A percentile compares a stretch with the other conserved stretches of the same genome.
Conservation (phyloP, 2,329 filamentous ascomycete species). For the Chaetomium globosum region DNA sequence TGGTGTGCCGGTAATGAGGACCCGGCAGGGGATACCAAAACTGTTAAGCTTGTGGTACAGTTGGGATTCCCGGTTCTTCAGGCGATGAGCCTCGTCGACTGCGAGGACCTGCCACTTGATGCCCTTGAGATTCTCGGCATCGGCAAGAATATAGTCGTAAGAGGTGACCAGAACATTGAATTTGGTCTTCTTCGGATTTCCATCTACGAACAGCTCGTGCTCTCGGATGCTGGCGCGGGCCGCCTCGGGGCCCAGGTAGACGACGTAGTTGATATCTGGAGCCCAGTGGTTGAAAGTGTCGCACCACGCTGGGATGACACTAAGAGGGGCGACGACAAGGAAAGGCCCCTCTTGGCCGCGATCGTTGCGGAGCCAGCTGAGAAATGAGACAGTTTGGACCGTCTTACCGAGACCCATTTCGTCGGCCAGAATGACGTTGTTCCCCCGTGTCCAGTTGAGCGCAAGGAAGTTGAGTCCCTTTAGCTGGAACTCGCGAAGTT, state of each 20-base stretch:
- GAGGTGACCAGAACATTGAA: constrained; percentile 98
- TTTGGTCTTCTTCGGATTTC: constrained; percentile 84
- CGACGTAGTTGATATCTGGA: constrained; percentile 93
- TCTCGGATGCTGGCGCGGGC: constrained; percentile 86
- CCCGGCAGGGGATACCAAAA: constrained; percentile 83
- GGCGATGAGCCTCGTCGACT: constrained; percentile 92
- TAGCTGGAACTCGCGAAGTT: constrained; percentile 90
- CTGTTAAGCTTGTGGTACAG: constrained; percentile 82
- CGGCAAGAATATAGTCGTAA: constrained; percentile 91
- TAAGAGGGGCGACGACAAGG: constrained; percentile 93
- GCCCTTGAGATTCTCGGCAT: constrained; percentile 78
- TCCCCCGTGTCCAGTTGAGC: constrained; percentile 90
- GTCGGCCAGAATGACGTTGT: constrained; percentile 96
- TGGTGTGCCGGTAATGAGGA: constrained; percentile 94
- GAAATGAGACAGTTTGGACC: constrained; percentile 93
- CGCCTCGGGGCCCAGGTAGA: constrained; percentile 88
- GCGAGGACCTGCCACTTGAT: constrained; percentile 98
- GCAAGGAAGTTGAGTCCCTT: constrained; percentile 93
- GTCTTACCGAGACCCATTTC: constrained; percentile 99
- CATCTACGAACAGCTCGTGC: constrained; percentile 83
- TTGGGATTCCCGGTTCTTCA: constrained; percentile 96
- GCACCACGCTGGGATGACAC: constrained; percentile 96
- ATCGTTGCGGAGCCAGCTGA: constrained; percentile 94
- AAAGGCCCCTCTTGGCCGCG: constrained; percentile 91
- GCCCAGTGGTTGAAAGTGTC: constrained; percentile 98